A percentile compares a stretch with the other conserved stretches of the same genome.
Evolutionary conservation across 2,329 filamentous ascomycete genomes (phyloP).

Genomic region (Penicillium concentricum): DNA sequence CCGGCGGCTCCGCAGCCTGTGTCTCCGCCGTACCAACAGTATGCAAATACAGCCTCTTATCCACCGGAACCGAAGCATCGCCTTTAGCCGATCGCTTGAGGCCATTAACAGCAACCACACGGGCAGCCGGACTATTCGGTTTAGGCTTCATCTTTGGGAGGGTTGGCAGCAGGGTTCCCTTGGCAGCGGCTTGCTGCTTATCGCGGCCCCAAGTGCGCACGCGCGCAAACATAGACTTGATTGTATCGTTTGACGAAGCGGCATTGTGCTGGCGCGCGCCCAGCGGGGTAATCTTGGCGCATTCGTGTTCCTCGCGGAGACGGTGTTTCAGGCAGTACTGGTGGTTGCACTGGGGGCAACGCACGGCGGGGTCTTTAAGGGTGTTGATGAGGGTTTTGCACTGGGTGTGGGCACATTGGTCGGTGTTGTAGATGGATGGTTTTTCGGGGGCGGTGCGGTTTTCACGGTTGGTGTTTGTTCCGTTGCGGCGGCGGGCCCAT

Average conservation of each 20-base stretch:
- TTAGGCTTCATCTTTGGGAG: conserved; percentile 58
- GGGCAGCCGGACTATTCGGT: conserved; percentile 54
- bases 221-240: conserved; percentile 71
- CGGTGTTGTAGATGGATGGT: conserved; percentile 57
- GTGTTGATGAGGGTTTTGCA: conserved; percentile 57
- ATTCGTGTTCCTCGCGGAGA: conserved; percentile 72
- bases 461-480: conserved; percentile 22
- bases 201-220: conserved; percentile 77
- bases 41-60: conserved; percentile 86
- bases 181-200: conserved; percentile 65
- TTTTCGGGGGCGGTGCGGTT: conserved; percentile 41
- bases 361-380: conserved; percentile 50
- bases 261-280: conserved; percentile 49
- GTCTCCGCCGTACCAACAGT: conserved; percentile 90
- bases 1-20: conserved; percentile 77
- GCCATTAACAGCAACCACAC: conserved; percentile 68
- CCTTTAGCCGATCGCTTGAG: conserved; percentile 89
- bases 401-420: conserved; percentile 48
- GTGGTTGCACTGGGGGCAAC: conserved; percentile 50
- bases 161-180: conserved; percentile 57
- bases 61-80: conserved; percentile 72
- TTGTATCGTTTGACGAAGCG: conserved; percentile 58
- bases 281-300: conserved; percentile 67
- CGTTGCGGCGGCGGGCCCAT: conserved; percentile 55
- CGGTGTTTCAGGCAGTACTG: conserved; percentile 55